Conservation (phyloP, 1,139 yeast genomes). For the Geotrichum citri-aurantii region DNA sequence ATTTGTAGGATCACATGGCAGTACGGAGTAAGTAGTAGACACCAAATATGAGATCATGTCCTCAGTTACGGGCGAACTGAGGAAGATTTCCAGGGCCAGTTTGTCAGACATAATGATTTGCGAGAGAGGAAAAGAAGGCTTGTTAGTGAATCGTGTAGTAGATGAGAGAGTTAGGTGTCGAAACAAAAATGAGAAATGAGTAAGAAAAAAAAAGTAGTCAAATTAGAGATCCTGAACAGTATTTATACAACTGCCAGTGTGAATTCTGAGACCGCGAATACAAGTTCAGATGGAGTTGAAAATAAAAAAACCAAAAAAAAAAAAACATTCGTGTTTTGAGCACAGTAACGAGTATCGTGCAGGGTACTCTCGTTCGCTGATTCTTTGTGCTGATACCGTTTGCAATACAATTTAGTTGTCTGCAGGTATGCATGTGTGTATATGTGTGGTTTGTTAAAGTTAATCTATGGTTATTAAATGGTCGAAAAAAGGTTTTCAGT, state of each 20-base stretch:
- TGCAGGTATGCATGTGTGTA: background rate
- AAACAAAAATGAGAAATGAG: background rate
- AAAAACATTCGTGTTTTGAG: background rate
- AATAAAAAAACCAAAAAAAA: too few relatives aligned
- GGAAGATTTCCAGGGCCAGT: constrained; percentile 65
- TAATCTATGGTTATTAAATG: background rate
- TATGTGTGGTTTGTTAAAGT: background rate
- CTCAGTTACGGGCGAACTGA: constrained; percentile 67
- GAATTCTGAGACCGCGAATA: background rate
- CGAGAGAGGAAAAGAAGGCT: background rate
- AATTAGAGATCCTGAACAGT: background rate
- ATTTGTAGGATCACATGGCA: constrained; percentile 44
- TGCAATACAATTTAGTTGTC: background rate
- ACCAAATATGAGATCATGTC: constrained; percentile 82
- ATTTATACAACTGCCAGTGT: background rate
- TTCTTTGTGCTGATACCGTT: background rate
- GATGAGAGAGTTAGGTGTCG: background rate
- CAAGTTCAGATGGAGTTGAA: background rate
- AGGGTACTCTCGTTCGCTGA: background rate
- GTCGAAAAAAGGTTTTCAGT: too few relatives aligned
- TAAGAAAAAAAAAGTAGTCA: background rate
- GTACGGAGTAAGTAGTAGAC: constrained; percentile 72
- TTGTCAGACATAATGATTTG: constrained; percentile 40
- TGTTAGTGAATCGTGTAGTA: background rate
- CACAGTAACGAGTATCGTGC: background rate